A percentile compares a stretch with the other conserved stretches of the same genome.
Conservation (phyloP, 169 alveolate genomes). For the Plasmodium knowlesi region DNA sequence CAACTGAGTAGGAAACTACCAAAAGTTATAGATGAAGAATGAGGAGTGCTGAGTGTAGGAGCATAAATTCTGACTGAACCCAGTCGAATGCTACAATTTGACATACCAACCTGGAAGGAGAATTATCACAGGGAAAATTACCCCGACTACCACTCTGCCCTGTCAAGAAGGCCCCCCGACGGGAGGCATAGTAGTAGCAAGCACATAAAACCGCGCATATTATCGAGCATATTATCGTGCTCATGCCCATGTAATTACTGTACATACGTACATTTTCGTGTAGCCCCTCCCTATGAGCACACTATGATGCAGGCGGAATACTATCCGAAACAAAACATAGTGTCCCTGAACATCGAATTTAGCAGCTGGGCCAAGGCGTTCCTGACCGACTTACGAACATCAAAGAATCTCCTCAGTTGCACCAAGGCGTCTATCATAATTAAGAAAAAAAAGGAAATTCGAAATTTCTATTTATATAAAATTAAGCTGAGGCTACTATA, state of each 20-base stretch:
- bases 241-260: background rate
- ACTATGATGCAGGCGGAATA: constrained; percentile 65
- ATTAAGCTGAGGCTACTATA: constrained; percentile 25
- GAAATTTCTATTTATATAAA: constrained; percentile 40
- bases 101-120: background rate
- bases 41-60: background rate
- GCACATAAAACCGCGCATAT: background rate
- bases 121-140: background rate
- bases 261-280: background rate
- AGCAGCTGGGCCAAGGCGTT: constrained; percentile 25
- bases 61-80: background rate
- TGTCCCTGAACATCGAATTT: constrained; percentile 34
- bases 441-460: constrained; percentile 14
- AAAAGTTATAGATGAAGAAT: background rate
- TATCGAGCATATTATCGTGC: background rate
- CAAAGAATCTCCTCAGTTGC: constrained; percentile 8
- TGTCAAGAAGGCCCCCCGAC: background rate
- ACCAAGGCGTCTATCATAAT: constrained; percentile 35
- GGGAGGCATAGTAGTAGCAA: background rate
- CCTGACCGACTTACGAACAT: constrained; percentile 8
- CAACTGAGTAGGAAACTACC: background rate
- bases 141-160: background rate
- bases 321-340: constrained; percentile 41
- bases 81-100: background rate
- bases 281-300: background rate